Evolutionary conservation across 2,329 filamentous ascomycete genomes (phyloP), one percentile per base, ranked within the genome.

Genomic region (Aureobasidium vineae): DNA sequence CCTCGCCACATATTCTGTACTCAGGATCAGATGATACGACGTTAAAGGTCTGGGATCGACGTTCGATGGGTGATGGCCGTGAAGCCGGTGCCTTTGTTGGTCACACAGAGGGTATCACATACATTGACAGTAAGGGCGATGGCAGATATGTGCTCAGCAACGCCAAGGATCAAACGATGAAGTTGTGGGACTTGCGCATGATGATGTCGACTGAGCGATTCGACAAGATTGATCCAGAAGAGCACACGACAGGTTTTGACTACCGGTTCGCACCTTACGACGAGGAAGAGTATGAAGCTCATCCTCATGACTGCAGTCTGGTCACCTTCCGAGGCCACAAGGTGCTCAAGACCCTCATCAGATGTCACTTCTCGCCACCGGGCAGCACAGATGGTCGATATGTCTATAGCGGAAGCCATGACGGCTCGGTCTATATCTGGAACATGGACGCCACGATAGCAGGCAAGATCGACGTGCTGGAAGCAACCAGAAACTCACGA

Each of bases 81-180:
- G 85, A 86, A 73, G 86, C 86, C 2, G 86, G 86, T 10, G 85
- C 86, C 13, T 88, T 89, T 74, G 77, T 88, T 41, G 86, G 86
- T 7, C 86, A 88, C 71, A 88, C 85, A 0, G 86, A 88, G 75
- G 86, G 86, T 7, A 71, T 89, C 59, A 88, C 86, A 0, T 88
- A 88, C 68, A 85, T 89, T 40, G 86, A 88, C 74, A 94, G 90
- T 77, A 94, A 98, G 83, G 91, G 90, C 47, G 92, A 97, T 73
- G 87, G 88, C 2, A 86, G 94, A 66, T 98, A 98, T 76, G 90
- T 98, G 10, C 85, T 99, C 31, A 93, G 89, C 70, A 99, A 99
- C 73, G 91, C 88, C 69, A 99, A 98, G 75, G 95, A 99, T 74
- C 95, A 98, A 77, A 94, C 89, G 49, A 96, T 96, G 86, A 98